phyloP scores from a whole-genome alignment of 139 green algal species.

The Ulvella scutata region DNA sequence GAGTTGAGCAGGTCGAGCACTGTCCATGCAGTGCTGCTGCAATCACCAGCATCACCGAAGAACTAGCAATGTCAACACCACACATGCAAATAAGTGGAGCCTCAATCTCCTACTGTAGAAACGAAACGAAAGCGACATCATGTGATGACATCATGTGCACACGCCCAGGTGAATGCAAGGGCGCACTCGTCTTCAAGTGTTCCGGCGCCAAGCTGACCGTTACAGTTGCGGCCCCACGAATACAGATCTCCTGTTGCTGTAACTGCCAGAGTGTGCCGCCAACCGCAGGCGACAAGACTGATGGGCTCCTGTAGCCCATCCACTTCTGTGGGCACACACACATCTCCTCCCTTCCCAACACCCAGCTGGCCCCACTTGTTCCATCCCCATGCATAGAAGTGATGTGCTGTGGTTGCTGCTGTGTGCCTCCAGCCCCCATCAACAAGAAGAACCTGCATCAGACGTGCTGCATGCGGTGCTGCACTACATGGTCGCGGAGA shows the following conservation, averaged over 20 bases:
- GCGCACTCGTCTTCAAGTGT: no score
- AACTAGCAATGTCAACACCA: no score
- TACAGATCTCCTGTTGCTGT: slow-evolving; percentile 34
- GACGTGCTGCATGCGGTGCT: no score
- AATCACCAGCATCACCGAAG: no score
- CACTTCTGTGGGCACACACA: slow-evolving; percentile 22
- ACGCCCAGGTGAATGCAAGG: no score
- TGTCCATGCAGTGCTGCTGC: no score
- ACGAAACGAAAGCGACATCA: no score
- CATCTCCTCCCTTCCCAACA: slow-evolving; percentile 36
- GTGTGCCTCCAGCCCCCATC: slow-evolving; percentile 79
- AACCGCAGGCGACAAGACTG: slow-evolving; percentile 54
- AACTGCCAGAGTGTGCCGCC: slow-evolving; percentile 64
- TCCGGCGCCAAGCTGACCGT: slow-evolving; percentile 80
- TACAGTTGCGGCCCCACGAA: slow-evolving; percentile 65
- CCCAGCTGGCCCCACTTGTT: slow-evolving; percentile 83
- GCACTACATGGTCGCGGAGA: slow-evolving; percentile 14
- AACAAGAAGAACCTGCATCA: slow-evolving; percentile 20
- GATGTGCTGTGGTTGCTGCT: slow-evolving; percentile 34
- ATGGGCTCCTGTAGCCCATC: slow-evolving; percentile 17
- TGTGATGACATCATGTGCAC: no score
- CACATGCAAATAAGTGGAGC: no score
- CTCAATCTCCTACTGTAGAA: no score
- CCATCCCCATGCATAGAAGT: slow-evolving; percentile 73
- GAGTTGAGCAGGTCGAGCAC: no score